Evolutionary conservation across 352 stramenopile genomes (phyloP).

Genomic region (Phytopythium mirpurense): DNA sequence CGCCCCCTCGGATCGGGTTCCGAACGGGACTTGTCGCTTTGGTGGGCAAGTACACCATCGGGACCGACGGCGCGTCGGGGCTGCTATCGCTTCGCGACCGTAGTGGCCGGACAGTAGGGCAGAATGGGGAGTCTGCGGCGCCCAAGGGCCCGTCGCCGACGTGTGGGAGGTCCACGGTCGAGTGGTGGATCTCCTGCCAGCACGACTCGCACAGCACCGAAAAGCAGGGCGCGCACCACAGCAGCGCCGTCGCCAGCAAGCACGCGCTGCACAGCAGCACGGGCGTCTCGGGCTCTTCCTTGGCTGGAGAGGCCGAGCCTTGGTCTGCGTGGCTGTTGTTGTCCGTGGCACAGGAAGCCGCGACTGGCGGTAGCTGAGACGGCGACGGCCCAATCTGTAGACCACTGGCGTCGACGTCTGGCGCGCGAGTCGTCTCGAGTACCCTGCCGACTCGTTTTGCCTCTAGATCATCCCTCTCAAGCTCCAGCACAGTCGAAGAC

Average conservation of each 20-base stretch:
- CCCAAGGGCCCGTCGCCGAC: background rate
- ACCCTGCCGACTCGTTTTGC: background rate
- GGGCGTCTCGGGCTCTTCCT: constrained; percentile 11
- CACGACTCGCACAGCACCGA: constrained; percentile 45
- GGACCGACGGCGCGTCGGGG: constrained; percentile 16
- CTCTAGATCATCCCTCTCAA: background rate
- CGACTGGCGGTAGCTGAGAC: background rate
- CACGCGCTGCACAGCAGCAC: constrained; percentile 45
- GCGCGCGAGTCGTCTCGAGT: background rate
- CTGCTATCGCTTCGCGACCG: constrained; percentile 11
- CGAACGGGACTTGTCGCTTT: constrained; percentile 20
- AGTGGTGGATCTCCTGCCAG: constrained; percentile 43
- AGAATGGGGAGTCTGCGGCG: constrained; percentile 9
- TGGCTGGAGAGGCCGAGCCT: background rate
- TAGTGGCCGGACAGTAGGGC: constrained; percentile 24
- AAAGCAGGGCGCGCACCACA: constrained; percentile 67
- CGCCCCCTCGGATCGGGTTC: background rate
- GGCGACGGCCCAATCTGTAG: too few species aligned
- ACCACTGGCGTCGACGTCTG: background rate
- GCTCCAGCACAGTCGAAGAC: background rate
- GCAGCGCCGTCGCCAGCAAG: constrained; percentile 18
- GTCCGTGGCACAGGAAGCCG: background rate
- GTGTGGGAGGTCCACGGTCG: constrained; percentile 35
- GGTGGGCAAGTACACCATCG: constrained; percentile 57
- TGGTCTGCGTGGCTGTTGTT: background rate